Base-by-base conservation (phyloP, 306 rosid genomes). In the Pterocarpus macrocarpus region DNA sequence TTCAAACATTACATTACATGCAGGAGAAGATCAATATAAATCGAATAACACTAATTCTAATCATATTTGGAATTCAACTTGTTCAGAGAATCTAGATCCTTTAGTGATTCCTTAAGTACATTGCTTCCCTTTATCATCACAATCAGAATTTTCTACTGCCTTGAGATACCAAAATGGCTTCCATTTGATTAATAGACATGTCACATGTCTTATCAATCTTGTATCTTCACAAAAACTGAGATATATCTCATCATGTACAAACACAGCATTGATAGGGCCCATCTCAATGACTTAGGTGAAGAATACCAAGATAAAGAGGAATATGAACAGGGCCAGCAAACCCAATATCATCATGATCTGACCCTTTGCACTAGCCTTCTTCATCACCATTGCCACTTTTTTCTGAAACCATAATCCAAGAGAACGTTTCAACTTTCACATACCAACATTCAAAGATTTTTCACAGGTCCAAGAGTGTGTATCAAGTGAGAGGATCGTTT, bases 311-410 rank as follows among this genome's bases (percentile, higher is more conserved):
- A 94, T 92, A 79, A 95, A 95, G 78, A 95, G 94, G 81, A 96
- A 86, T 72, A 96, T 87, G 84, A 96, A 96, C 79, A 96, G 74
- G 7, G 81, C 97, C 79, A 95, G 84, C 89, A 95, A 90, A 75
- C 89, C 93, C 80, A 90, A 69, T 75, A 95, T 89, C 99, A 95
- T 89, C 97, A 90, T 88, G 15, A 89, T 38, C 91, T 96, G 98
- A 55, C 98, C 99, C 87, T 93, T 96, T 10, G 87, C 89, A 57
- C 98, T 86, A 13, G 99, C 97, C 88, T 93, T 95, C 92, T 95
- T 96, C 98, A 96, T 93, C 50, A 96, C 94, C 87, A 91, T 87
- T 47, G 90, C 97, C 73, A 96, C 97, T 76, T 89, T 96, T 92
- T 93, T 96, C 99, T 96, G 97, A 86, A 89, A 81, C 50, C 67